Conservation (phyloP, 169 alveolate species). For the Plasmodium berghei region DNA sequence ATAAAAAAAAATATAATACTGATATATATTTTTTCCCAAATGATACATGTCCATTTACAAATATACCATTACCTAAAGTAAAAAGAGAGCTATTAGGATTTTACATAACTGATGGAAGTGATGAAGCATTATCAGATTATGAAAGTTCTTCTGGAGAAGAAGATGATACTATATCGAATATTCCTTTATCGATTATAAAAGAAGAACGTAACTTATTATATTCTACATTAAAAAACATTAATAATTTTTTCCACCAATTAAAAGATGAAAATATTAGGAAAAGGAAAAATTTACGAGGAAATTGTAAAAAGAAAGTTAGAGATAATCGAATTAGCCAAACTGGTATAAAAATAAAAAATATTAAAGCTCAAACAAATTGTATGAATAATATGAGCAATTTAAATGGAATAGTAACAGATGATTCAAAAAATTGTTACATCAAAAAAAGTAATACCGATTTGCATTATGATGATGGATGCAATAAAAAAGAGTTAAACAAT, state of each 20-base stretch:
- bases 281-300: background rate
- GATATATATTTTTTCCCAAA: conserved; percentile 78
- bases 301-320: background rate
- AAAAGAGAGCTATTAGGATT: conserved; percentile 76
- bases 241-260: conserved; percentile 10
- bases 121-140: conserved; percentile 84
- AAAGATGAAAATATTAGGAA: conserved; percentile 6
- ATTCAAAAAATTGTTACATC: background rate
- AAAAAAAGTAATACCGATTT: too few species aligned
- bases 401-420: background rate
- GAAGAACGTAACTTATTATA: conserved; percentile 34
- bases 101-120: conserved; percentile 87
- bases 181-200: conserved; percentile 45
- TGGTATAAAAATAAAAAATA: background rate
- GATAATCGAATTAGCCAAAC: background rate
- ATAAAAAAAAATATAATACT: conserved; percentile 37
- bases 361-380: background rate
- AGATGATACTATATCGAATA: background rate
- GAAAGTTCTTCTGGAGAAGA: conserved; percentile 63
- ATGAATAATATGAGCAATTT: background rate
- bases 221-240: conserved; percentile 16
- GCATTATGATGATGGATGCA: background rate
- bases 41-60: conserved; percentile 77
- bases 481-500: background rate
- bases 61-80: conserved; percentile 80